Evolutionary conservation across 371 early-diverging fungal genomes (phyloP).

Genomic region (Zopfochytrium polystomum): DNA sequence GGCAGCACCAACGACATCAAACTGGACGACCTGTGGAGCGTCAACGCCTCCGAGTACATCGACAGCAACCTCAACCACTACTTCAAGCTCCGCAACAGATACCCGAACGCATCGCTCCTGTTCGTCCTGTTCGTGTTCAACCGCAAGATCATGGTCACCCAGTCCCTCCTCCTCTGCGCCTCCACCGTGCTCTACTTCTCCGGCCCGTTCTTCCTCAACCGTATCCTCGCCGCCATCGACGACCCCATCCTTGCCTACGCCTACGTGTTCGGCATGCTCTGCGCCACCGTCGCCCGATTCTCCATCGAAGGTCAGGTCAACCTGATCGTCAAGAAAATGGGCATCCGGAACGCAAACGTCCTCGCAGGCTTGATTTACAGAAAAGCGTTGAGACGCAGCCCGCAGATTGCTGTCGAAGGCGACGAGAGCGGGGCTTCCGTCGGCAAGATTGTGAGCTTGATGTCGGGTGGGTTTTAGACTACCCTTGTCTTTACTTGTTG

Average conservation of each 20-base stretch:
- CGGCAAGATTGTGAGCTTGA: too few relatives aligned
- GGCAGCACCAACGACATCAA: constrained; percentile 58
- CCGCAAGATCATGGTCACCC: constrained; percentile 7
- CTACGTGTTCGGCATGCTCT: constrained; percentile 32
- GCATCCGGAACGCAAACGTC: constrained; percentile 31
- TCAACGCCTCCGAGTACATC: constrained; percentile 15
- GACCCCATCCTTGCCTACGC: constrained; percentile 31
- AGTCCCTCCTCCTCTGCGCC: constrained; percentile 14
- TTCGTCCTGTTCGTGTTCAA: constrained; percentile 15
- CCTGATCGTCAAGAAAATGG: constrained; percentile 28
- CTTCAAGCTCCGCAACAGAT: not conserved
- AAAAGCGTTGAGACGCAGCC: constrained; percentile 29
- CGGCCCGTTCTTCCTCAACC: constrained; percentile 38
- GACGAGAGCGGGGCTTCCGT: constrained; percentile 32
- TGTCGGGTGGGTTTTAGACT: constrained; percentile 26
- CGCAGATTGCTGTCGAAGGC: not conserved
- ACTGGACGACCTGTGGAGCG: constrained; percentile 45
- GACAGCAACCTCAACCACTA: not conserved
- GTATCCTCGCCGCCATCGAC: constrained; percentile 28
- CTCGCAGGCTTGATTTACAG: constrained; percentile 36
- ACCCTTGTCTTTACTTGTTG: not conserved
- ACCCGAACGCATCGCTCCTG: constrained; percentile 12
- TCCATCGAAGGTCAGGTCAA: constrained; percentile 38
- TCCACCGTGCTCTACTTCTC: constrained; percentile 27
- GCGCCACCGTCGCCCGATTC: constrained; percentile 10